Evolutionary conservation across 1,139 yeast species (phyloP).

Genomic region (Debaryomycetaceae sp.): DNA sequence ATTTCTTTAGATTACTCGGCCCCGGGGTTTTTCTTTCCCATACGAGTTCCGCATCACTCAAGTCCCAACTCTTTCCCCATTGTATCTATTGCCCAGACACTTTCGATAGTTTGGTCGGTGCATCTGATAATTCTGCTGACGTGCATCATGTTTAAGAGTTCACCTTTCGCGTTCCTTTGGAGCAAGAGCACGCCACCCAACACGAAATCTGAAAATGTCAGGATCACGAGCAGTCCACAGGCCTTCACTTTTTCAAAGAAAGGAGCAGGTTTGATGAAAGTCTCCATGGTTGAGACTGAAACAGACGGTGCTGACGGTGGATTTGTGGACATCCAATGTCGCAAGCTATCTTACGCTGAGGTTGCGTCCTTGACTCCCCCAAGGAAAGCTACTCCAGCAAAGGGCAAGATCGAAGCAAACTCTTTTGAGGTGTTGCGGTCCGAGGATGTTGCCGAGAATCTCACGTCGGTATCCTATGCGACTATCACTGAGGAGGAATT

Average conservation of each 20-base stretch:
- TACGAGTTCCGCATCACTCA: too few species aligned
- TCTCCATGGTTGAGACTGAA: conserved; percentile 28
- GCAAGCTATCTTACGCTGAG: conserved; percentile 41
- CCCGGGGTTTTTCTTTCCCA: too few species aligned
- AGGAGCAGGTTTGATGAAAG: conserved; percentile 20
- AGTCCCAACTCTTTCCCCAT: too few species aligned
- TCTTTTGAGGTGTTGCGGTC: conserved; percentile 7
- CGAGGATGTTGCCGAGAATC: not conserved
- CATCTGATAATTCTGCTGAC: too few species aligned
- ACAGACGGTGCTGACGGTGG: conserved; percentile 23
- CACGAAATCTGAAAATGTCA: not conserved
- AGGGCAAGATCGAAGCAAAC: conserved; percentile 9
- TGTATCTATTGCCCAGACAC: too few species aligned
- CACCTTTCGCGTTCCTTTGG: conserved; percentile 9
- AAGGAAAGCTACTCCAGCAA: conserved; percentile 11
- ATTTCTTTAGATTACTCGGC: too few species aligned
- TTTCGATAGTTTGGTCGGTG: too few species aligned
- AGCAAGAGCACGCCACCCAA: conserved; percentile 5
- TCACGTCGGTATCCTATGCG: not conserved
- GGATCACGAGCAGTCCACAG: conserved; percentile 1
- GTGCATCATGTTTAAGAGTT: conserved; percentile 9
- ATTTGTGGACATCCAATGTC: conserved; percentile 34
- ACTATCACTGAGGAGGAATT: conserved; percentile 11
- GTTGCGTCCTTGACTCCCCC: conserved; percentile 31
- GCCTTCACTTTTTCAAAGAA: conserved; percentile 8